Evolutionary conservation across 257 asterid species (phyloP), one percentile per base, ranked within the genome.

Genomic region (Solanum sparsipilum): DNA sequence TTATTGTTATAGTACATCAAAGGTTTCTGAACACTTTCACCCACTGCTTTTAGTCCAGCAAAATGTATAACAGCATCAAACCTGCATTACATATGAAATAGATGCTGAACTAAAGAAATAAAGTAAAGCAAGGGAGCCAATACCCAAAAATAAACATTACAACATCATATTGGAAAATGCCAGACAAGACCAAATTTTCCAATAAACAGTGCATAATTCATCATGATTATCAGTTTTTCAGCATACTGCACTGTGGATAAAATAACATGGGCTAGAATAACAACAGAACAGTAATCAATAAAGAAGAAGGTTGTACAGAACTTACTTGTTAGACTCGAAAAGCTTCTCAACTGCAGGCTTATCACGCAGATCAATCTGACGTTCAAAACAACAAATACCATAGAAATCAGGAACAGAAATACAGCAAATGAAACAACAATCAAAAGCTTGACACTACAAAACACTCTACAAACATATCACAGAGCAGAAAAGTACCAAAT

Each of bases 11-110:
- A 97, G 88, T 95, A 96, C 96, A 93, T 9, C 93, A 96, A 89
- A 8, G 99, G 99, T 65, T 97, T 95, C 85, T 93, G 93, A 52
- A 96, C 99, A 89, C 99, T 97, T 95, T 97, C 99, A 58, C 99
- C 99, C 4, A 97, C 99, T 39, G 99, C 99, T 91, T 97, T 97
- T 79, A 97, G 86, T 89, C 99, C 99, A 88, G 99, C 99, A 94
- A 97, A 96, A 90, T 97, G 99, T 84, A 97, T 95, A 76, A 95
- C 99, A 20, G 99, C 99, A 83, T 94, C 97, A 89, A 97, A 97
- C 95, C 99, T 97, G 93, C 84, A 48, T 48, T 29, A 10, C 44
- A 48, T 48, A 82, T 10, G 86, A 0, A 31, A 48, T 32, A 16
- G 44, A 82, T 18, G 86, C 25, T 82, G 70, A 82, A 7, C 6